Percentiles rank a stretch among this genome's conserved stretches.
These are phyloP conservation scores for Abortiporus biennis DNA, from an alignment of 1,284 basidiomycete genomes.

Conservation along the genomic window DNA sequence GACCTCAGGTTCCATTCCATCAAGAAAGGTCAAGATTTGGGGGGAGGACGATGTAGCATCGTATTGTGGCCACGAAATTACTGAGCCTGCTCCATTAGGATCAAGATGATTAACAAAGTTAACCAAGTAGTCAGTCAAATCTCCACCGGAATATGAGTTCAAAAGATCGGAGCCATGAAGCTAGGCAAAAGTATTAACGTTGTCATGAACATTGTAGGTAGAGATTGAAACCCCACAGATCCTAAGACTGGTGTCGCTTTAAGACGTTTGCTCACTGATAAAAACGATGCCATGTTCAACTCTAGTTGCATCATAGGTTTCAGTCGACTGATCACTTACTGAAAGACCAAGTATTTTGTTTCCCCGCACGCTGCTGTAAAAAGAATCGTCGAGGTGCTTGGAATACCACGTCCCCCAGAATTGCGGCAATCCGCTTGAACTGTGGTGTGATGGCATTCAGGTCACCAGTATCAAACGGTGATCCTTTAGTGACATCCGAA, in stretches of 20 bases:
- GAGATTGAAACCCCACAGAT: neutral
- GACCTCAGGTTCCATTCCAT: conserved; percentile 18
- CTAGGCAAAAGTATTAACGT: conserved; percentile 8
- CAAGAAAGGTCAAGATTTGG: conserved; percentile 17
- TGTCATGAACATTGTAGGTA: neutral
- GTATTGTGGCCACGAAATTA: conserved; percentile 15
- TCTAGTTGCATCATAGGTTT: neutral
- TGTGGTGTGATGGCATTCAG: conserved; percentile 37
- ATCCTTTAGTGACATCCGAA: conserved; percentile 31
- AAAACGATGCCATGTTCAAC: neutral
- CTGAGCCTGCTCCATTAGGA: conserved; percentile 15
- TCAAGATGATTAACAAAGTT: conserved; percentile 20
- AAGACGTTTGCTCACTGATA: neutral
- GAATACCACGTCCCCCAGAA: conserved; percentile 48
- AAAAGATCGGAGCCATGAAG: conserved; percentile 16
- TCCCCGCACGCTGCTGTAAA: conserved; percentile 22
- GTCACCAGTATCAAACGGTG: conserved; percentile 45
- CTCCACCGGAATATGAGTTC: conserved; percentile 16
- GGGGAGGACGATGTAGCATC: conserved; percentile 5
- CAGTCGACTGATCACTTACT: conserved; percentile 18
- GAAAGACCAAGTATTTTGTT: conserved; percentile 26
- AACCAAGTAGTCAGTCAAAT: conserved; percentile 18
- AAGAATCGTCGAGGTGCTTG: conserved; percentile 52
- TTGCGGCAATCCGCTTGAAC: conserved; percentile 46
- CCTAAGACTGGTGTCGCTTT: neutral